A percentile compares a stretch with the other conserved stretches of the same genome.
These are phyloP conservation scores for Penicillium angulare DNA, from an alignment of 495 filamentous ascomycete species.

Conservation along the genomic window DNA sequence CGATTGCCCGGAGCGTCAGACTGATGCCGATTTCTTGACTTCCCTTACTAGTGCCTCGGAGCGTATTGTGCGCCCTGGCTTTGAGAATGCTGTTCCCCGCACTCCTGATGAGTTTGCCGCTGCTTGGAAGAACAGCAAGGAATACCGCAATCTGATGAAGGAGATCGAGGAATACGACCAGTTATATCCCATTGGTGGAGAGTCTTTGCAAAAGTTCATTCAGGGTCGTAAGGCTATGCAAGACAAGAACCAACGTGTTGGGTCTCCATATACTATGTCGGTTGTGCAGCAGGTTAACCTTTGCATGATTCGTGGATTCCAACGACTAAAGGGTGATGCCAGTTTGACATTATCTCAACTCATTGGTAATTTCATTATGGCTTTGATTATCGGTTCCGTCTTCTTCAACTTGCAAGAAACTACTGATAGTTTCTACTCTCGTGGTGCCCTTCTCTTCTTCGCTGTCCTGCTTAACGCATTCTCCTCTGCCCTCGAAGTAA, in stretches of 20 bases:
- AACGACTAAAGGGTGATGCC: slow-evolving; percentile 68
- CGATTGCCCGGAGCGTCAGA: slow-evolving; percentile 61
- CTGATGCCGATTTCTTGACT: slow-evolving; percentile 73
- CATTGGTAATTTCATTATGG: slow-evolving; percentile 79
- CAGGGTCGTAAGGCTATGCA: slow-evolving; percentile 45
- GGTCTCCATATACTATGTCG: slow-evolving; percentile 49
- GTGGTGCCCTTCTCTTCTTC: slow-evolving; percentile 89
- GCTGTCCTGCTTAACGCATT: slow-evolving; percentile 90
- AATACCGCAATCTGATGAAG: slow-evolving; percentile 47
- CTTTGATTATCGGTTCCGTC: slow-evolving; percentile 82
- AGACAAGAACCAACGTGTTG: slow-evolving; percentile 37
- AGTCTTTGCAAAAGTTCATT: slow-evolving; percentile 37
- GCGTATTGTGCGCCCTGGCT: slow-evolving; percentile 63
- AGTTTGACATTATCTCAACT: slow-evolving; percentile 70
- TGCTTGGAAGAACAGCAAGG: slow-evolving; percentile 56
- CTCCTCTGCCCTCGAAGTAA: slow-evolving; percentile 72
- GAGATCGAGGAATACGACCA: slow-evolving; percentile 57
- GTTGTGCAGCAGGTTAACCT: slow-evolving; percentile 47
- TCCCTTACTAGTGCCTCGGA: slow-evolving; percentile 68
- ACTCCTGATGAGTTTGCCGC: slow-evolving; percentile 71
- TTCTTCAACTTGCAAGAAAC: slow-evolving; percentile 73
- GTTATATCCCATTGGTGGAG: slow-evolving; percentile 39
- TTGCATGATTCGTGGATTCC: slow-evolving; percentile 52
- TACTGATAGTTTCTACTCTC: slow-evolving; percentile 75
- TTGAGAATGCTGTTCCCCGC: slow-evolving; percentile 62